A percentile compares a stretch with the other conserved stretches of the same genome.
These are phyloP conservation scores for Fonsecaea multimorphosa DNA, from an alignment of 2,329 filamentous ascomycete species.

Conservation along the genomic window DNA sequence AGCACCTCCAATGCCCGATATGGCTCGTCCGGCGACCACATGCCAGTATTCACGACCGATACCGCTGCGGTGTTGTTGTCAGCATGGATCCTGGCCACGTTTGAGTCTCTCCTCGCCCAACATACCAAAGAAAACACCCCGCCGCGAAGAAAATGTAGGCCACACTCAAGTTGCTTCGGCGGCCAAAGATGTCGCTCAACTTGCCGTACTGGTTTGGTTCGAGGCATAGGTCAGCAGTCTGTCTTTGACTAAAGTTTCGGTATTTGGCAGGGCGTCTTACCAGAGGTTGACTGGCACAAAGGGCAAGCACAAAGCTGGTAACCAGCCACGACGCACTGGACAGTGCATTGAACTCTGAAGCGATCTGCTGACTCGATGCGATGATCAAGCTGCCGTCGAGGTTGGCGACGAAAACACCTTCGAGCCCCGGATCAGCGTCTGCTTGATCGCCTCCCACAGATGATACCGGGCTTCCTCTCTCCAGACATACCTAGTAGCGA, in stretches of 20 bases:
- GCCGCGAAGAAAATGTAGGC: slow-evolving; percentile 52
- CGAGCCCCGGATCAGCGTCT: background rate
- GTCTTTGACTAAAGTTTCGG: background rate
- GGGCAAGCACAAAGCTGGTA: slow-evolving; percentile 53
- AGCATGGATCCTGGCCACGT: background rate
- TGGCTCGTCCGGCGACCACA: slow-evolving; percentile 50
- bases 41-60: slow-evolving; percentile 46
- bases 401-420: slow-evolving; percentile 69
- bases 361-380: slow-evolving; percentile 65
- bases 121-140: slow-evolving; percentile 48
- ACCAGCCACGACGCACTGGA: slow-evolving; percentile 53
- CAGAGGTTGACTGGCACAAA: slow-evolving; percentile 50
- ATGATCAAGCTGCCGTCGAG: slow-evolving; percentile 69
- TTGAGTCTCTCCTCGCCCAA: background rate
- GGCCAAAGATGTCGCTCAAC: slow-evolving; percentile 54
- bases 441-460: background rate
- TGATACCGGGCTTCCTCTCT: background rate
- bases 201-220: slow-evolving; percentile 46
- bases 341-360: slow-evolving; percentile 54
- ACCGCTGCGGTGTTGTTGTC: slow-evolving; percentile 42
- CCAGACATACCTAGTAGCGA: slow-evolving; percentile 18
- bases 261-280: slow-evolving; percentile 44
- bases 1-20: slow-evolving; percentile 54
- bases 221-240: slow-evolving; percentile 45
- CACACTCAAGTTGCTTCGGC: slow-evolving; percentile 48